These are phyloP conservation scores for Penicillium desertorum DNA, from an alignment of 495 filamentous ascomycete species.

Conservation along the genomic window DNA sequence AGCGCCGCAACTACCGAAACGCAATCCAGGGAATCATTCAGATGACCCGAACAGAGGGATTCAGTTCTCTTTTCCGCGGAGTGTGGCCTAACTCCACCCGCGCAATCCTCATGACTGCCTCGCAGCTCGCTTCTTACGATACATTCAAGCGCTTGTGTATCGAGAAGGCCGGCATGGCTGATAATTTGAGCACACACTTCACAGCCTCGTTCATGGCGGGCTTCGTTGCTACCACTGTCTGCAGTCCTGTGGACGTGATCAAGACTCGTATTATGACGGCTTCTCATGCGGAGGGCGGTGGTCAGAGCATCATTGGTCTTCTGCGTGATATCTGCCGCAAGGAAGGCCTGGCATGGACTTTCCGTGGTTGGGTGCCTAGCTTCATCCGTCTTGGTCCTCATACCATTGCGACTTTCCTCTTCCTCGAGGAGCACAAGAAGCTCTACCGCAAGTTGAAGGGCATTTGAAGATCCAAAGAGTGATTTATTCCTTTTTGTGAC, in stretches of 20 bases:
- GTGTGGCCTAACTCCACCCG: constrained; percentile 89
- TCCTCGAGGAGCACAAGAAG: constrained; percentile 77
- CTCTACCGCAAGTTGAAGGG: constrained; percentile 51
- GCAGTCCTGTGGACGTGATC: constrained; percentile 93
- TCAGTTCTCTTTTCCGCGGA: constrained; percentile 73
- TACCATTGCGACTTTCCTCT: constrained; percentile 93
- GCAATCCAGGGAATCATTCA: constrained; percentile 82
- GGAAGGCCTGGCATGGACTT: constrained; percentile 88
- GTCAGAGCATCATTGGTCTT: constrained; percentile 57
- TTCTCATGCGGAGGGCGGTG: constrained; percentile 48
- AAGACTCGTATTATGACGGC: constrained; percentile 94
- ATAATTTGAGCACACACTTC: constrained; percentile 83
- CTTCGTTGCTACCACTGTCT: constrained; percentile 91
- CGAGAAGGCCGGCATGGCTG: constrained; percentile 63
- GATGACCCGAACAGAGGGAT: constrained; percentile 79
- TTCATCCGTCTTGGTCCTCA: constrained; percentile 91
- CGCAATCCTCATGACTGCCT: constrained; percentile 90
- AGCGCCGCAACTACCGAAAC: constrained; percentile 85
- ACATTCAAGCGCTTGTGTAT: constrained; percentile 81
- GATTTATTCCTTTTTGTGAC: constrained; percentile 25
- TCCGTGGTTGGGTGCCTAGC: constrained; percentile 95
- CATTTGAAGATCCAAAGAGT: constrained; percentile 25
- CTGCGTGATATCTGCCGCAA: constrained; percentile 67
- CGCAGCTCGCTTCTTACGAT: constrained; percentile 89
- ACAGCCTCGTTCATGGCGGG: constrained; percentile 81